A percentile compares a stretch with the other conserved stretches of the same genome.
These are phyloP conservation scores for Polygonum aviculare DNA, from an alignment of 148 eudicot species.

Conservation along the genomic window DNA sequence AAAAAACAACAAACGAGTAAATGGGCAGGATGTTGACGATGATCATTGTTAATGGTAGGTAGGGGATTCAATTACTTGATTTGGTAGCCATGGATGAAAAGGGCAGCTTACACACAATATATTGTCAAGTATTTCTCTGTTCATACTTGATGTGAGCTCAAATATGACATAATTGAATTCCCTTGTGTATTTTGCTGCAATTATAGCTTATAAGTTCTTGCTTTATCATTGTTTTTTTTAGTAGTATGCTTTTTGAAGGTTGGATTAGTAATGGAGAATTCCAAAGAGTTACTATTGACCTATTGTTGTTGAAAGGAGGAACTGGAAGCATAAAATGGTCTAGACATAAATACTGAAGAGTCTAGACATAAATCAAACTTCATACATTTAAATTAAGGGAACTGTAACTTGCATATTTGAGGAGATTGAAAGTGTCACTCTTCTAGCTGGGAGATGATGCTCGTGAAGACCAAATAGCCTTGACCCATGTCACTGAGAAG, in stretches of 20 bases:
- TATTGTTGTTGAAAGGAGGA: neutral
- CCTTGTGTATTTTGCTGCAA: too few relatives aligned
- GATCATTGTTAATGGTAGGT: neutral
- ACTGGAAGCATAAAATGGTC: neutral
- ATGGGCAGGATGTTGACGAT: neutral
- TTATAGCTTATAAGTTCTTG: neutral
- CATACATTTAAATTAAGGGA: neutral
- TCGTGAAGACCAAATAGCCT: constrained; percentile 74
- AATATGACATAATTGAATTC: too few relatives aligned
- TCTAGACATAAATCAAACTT: neutral
- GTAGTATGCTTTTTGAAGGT: neutral
- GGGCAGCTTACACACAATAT: neutral
- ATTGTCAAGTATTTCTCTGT: too few relatives aligned
- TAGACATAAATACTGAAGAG: neutral
- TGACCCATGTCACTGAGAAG: constrained; percentile 88
- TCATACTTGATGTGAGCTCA: too few relatives aligned
- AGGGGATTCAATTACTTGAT: neutral
- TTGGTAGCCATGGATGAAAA: neutral
- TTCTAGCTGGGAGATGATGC: constrained; percentile 80
- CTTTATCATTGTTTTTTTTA: neutral
- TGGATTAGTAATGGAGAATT: neutral
- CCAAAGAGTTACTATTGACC: neutral
- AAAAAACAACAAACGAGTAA: neutral
- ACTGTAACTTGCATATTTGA: neutral
- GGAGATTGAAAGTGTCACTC: constrained; percentile 23